Base-by-base conservation (phyloP, 305 asterid genomes). In the Fraxinus platypoda region DNA sequence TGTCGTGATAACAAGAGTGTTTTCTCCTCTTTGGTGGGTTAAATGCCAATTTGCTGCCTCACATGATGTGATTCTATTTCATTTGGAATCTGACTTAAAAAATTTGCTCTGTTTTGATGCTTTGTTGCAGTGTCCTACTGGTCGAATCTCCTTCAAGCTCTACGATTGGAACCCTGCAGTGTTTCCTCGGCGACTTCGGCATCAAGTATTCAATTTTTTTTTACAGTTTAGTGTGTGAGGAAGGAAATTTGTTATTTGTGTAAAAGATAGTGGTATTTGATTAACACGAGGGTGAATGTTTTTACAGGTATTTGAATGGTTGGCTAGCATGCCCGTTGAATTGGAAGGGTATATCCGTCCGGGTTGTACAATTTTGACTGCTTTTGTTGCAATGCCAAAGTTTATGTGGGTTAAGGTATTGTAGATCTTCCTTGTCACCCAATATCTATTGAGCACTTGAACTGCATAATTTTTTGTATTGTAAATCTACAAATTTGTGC, bases 131-230 rank as follows among this genome's bases (percentile, higher is more conserved):
- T 93, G 96, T 78, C 96, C 98, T 66, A 83, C 98, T 82, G 97
- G 97, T 73, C 94, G 98, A 85, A 91, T 95, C 80, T 95, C 98
- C 77, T 95, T 95, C 90, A 95, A 95, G 96, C 98, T 95, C 79
- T 93, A 92, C 52, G 97, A 95, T 85, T 93, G 98, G 98, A 95
- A 95, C 83, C 98, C 98, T 13, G 98, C 98, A 38, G 98, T 93
- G 83, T 95, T 95, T 87, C 98, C 98, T 74, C 90, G 97, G 80
- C 89, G 93, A 35, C 98, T 95, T 84, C 96, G 98, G 64, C 97
- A 90, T 90, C 98, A 95, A 92, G 98, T 95, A 95, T 86, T 90
- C 86, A 87, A 86, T 87, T 88, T 89, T 82, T 85, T 89, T 83
- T 88, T 92, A 84, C 97, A 92, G 97, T 93, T 93, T 89, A 88